These are phyloP conservation scores for Lentinula raphanica DNA, from an alignment of 768 basidiomycete species.

Conservation along the genomic window DNA sequence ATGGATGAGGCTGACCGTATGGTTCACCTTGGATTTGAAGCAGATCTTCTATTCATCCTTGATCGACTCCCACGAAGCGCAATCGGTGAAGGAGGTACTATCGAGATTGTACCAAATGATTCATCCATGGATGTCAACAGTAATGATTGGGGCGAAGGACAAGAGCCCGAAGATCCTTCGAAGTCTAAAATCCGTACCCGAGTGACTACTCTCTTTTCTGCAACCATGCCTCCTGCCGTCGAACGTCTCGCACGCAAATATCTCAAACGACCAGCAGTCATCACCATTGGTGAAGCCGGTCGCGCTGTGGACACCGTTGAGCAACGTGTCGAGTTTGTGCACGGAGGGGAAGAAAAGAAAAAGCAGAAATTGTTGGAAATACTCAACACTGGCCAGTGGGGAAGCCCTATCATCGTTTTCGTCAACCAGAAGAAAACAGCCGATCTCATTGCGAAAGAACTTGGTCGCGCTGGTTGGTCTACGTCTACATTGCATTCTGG, in stretches of 20 bases:
- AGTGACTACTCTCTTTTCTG: conserved; percentile 96
- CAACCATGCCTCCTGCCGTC: conserved; percentile 98
- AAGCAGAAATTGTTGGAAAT: conserved; percentile 83
- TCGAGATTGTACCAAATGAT: conserved; percentile 79
- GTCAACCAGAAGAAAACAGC: conserved; percentile 99
- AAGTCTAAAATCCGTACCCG: conserved; percentile 62
- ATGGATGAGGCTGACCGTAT: conserved; percentile 99
- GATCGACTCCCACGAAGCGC: conserved; percentile 67
- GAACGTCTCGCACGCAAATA: conserved; percentile 94
- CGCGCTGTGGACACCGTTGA: conserved; percentile 98
- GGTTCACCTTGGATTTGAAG: conserved; percentile 97
- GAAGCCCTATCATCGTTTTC: conserved; percentile 95
- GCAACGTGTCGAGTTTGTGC: conserved; percentile 90
- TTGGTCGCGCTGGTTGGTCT: conserved; percentile 88
- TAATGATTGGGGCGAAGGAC: conserved; percentile 36
- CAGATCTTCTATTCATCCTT: conserved; percentile 88
- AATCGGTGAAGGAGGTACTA: conserved; percentile 47
- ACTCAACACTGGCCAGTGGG: conserved; percentile 77
- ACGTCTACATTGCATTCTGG: conserved; percentile 93
- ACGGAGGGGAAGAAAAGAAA: conserved; percentile 96
- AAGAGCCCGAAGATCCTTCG: conserved; percentile 35
- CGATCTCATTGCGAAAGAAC: conserved; percentile 94
- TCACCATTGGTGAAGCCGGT: conserved; percentile 97
- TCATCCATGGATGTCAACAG: conserved; percentile 66
- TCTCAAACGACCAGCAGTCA: conserved; percentile 84